Conservation (phyloP, 1,284 basidiomycete species). For the Puccinia triticina region DNA sequence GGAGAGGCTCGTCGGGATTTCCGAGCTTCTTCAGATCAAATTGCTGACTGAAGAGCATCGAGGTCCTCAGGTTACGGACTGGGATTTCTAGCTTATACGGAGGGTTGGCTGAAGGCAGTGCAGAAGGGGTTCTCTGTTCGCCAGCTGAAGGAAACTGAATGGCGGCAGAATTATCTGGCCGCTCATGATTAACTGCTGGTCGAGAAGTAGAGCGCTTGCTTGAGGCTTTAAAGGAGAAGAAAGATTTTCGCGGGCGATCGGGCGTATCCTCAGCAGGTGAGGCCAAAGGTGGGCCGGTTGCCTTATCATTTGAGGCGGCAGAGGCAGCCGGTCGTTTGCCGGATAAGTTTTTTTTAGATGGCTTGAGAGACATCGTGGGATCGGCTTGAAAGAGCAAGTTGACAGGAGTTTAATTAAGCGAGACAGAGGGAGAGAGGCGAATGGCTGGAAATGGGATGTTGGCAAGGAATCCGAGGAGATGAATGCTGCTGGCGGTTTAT, state of each 20-base stretch:
- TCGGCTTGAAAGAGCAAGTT: neutral
- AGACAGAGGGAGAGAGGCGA: neutral
- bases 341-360: constrained; percentile 18
- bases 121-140: neutral
- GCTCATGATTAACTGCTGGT: neutral
- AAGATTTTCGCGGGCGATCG: constrained; percentile 25
- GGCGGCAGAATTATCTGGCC: neutral
- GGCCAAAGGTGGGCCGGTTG: neutral
- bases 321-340: neutral
- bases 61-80: constrained; percentile 17
- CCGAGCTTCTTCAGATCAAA: constrained; percentile 29
- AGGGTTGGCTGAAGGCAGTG: neutral
- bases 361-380: constrained; percentile 29
- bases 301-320: neutral
- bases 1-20: neutral
- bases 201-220: constrained; percentile 3
- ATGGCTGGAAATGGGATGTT: neutral
- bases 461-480: neutral
- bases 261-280: neutral
- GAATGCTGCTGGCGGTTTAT: neutral
- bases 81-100: constrained; percentile 6
- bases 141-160: constrained; percentile 5
- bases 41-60: constrained; percentile 36
- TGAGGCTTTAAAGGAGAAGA: constrained; percentile 33
- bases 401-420: neutral